phyloP scores from a whole-genome alignment of 1,139 yeast species.

The Taphrina deformans region DNA sequence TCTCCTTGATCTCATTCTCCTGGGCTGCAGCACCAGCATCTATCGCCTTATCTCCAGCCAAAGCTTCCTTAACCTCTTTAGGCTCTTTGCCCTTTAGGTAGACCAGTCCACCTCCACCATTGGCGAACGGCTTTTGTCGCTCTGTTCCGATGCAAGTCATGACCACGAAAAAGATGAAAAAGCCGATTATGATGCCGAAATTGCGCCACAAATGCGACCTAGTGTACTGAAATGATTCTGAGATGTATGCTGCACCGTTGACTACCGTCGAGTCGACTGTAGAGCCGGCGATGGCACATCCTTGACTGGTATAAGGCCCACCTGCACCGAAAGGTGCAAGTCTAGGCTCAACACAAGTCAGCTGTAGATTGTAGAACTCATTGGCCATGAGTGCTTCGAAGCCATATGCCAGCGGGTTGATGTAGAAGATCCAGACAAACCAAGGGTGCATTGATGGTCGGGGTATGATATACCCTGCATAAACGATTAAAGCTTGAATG shows the following conservation, averaged over 20 bases:
- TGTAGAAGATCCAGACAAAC: conserved; percentile 76
- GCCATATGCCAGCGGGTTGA: conserved; percentile 68
- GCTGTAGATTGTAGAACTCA: conserved; percentile 55
- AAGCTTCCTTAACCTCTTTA: conserved; percentile 40
- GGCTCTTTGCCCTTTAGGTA: conserved; percentile 54
- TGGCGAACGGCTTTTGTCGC: conserved; percentile 59
- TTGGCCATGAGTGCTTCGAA: conserved; percentile 69
- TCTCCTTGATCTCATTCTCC: conserved; percentile 23
- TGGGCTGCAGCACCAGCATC: conserved; percentile 53
- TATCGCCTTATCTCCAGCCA: conserved; percentile 46
- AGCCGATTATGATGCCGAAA: conserved; percentile 61
- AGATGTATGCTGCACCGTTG: conserved; percentile 54
- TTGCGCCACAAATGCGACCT: conserved; percentile 66
- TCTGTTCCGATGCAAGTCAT: conserved; percentile 57
- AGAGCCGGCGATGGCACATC: conserved; percentile 55
- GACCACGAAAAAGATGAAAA: conserved; percentile 55
- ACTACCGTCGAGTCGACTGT: conserved; percentile 52
- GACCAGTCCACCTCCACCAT: conserved; percentile 79
- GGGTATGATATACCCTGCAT: conserved; percentile 76
- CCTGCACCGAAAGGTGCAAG: conserved; percentile 58
- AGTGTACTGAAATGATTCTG: conserved; percentile 48
- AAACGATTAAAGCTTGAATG: conserved; percentile 62
- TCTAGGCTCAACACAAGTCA: conserved; percentile 47
- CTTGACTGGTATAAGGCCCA: conserved; percentile 44
- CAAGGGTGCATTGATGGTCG: conserved; percentile 60